Evolutionary conservation across 1,284 basidiomycete species (phyloP), one percentile per base, ranked within the genome.

Genomic region (Lignosus rhinocerotis): DNA sequence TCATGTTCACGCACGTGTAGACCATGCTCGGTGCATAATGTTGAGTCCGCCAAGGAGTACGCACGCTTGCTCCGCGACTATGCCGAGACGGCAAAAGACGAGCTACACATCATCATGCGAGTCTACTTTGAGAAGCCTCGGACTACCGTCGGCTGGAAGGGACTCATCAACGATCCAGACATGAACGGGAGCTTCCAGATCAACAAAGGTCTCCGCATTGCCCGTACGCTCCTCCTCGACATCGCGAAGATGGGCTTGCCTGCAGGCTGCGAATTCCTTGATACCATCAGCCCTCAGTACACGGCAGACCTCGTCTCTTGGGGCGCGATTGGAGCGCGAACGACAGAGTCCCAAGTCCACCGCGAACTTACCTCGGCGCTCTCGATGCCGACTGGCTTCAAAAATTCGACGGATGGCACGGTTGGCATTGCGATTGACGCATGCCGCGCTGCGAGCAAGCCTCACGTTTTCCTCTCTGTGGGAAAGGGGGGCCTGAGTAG

Each of bases 101-200:
- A 98, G 69, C 83, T 99, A 39, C 84, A 92, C 74, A 98, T 99
- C 70, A 82, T 98, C 68, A 98, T 98, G 96, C 88, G 94, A 44
- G 94, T 96, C 66, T 97, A 97, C 79, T 97, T 96, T 71, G 94
- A 96, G 70, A 96, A 96, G 78, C 95, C 95, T 0, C 83, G 96
- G 44, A 98, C 96, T 11, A 98, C 96, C 0, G 90, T 98, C 53
- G 96, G 96, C 17, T 98, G 96, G 96, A 98, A 98, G 75, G 96
- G 96, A 51, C 85, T 99, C 63, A 98, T 99, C 78, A 99, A 98
- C 72, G 92, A 94, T 70, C 93, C 93, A 6, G 86, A 91, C 60
- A 85, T 96, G 75, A 93, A 95, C 72, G 83, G 83, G 52, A 86
- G 79, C 70, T 96, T 92, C 83, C 87, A 95, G 68, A 98, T 98